A percentile compares a stretch with the other conserved stretches of the same genome.
Evolutionary conservation across 106 monocot species (phyloP).

Genomic region (Dioscorea alata): DNA sequence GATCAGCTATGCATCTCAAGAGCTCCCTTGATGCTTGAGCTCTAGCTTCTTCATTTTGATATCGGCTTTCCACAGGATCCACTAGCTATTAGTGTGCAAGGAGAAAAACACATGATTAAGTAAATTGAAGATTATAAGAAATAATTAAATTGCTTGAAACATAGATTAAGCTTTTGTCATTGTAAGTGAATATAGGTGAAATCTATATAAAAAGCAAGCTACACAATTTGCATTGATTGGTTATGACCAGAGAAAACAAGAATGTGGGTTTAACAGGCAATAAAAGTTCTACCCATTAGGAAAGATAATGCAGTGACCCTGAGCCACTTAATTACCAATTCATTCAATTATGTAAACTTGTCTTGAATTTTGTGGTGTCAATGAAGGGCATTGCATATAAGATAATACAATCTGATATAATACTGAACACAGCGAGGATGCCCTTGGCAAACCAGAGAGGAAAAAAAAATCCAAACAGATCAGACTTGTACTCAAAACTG

Average conservation of each 20-base stretch:
- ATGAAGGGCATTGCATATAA: too few species aligned
- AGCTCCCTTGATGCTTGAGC: constrained; percentile 55
- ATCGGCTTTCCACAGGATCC: constrained; percentile 72
- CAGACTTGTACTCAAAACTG: too few species aligned
- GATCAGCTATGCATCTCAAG: constrained; percentile 51
- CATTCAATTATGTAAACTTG: too few species aligned
- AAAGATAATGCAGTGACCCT: too few species aligned
- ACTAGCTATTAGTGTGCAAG: constrained; percentile 41
- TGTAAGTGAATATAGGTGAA: too few species aligned
- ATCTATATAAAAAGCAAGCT: too few species aligned
- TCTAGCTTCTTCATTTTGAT: constrained; percentile 73
- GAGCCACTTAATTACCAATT: too few species aligned
- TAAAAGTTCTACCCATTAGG: too few species aligned
- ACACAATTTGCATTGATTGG: too few species aligned
- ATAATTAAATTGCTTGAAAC: not conserved
- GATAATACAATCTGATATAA: not conserved
- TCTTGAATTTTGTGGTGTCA: too few species aligned
- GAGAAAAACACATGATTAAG: not conserved
- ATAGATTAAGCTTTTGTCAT: not conserved
- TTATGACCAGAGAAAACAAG: not conserved
- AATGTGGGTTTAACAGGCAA: not conserved
- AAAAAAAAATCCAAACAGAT: not conserved
- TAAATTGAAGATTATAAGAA: not conserved
- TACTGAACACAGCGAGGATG: not conserved
- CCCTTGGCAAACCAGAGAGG: not conserved